Percentiles rank a stretch among this genome's conserved stretches.
Conservation (phyloP, 805 yeast species). For the Cyberlindnera galapagoensis region DNA sequence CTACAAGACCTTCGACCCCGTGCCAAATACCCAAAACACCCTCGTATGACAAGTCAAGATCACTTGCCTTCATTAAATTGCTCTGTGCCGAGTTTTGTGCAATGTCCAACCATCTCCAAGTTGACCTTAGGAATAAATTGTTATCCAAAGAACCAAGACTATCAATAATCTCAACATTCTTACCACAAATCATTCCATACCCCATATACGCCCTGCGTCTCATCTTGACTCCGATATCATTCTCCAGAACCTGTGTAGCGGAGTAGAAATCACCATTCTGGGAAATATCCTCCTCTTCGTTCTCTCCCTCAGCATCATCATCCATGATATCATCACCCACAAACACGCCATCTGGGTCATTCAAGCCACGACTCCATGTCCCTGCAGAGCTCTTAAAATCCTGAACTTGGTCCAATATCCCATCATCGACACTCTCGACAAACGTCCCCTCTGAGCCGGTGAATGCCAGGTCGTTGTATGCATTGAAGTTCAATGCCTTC, state of each 20-base stretch:
- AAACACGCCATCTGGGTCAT: conserved; percentile 26
- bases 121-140: conserved; percentile 55
- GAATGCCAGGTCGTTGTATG: conserved; percentile 58
- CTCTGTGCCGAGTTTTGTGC: conserved; percentile 59
- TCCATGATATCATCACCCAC: conserved; percentile 11
- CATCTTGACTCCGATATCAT: conserved; percentile 72
- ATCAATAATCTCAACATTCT: conserved; percentile 56
- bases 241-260: conserved; percentile 43
- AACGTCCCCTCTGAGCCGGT: conserved; percentile 53
- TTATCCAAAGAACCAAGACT: conserved; percentile 44
- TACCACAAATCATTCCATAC: conserved; percentile 62
- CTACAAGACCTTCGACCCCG: conserved; percentile 45
- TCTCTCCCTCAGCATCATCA: conserved; percentile 14
- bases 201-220: conserved; percentile 65
- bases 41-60: conserved; percentile 74
- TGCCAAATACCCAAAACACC: conserved; percentile 92
- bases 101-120: conserved; percentile 88
- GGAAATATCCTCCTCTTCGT: conserved; percentile 18
- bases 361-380: conserved; percentile 5
- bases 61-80: conserved; percentile 61
- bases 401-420: conserved; percentile 16
- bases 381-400: conserved; percentile 8
- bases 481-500: conserved; percentile 55
- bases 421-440: conserved; percentile 28
- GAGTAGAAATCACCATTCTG: conserved; percentile 24